A percentile compares a stretch with the other conserved stretches of the same genome.
Evolutionary conservation across 352 stramenopile species (phyloP).

Genomic region (Globisporangium polare): DNA sequence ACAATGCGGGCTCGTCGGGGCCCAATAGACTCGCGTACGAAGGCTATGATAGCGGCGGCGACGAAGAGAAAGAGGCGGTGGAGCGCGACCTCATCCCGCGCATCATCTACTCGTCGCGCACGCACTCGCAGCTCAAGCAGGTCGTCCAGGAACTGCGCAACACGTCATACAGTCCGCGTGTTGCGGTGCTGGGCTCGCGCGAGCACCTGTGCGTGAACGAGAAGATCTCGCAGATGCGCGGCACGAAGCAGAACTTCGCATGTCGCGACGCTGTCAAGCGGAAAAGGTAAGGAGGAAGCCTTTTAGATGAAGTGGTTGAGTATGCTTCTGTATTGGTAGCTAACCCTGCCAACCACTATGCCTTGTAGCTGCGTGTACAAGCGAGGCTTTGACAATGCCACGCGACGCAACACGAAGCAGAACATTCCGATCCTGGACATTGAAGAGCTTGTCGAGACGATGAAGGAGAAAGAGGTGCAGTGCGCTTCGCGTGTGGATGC

Average conservation of each 20-base stretch:
- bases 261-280: constrained; percentile 86
- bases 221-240: constrained; percentile 86
- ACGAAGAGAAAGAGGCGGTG: constrained; percentile 19
- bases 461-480: constrained; percentile 71
- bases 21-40: constrained; percentile 44
- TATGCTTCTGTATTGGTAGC: neutral
- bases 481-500: neutral
- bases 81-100: constrained; percentile 58
- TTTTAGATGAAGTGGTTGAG: no score
- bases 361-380: constrained; percentile 66
- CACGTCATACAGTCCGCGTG: constrained; percentile 89
- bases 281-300: constrained; percentile 81
- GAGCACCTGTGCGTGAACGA: constrained; percentile 98
- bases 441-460: constrained; percentile 94
- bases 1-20: constrained; percentile 1
- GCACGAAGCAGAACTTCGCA: constrained; percentile 83
- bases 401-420: constrained; percentile 42
- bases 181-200: constrained; percentile 91
- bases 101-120: constrained; percentile 98
- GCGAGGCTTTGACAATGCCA: constrained; percentile 64
- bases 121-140: constrained; percentile 98
- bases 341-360: neutral
- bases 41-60: constrained; percentile 25
- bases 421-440: constrained; percentile 95
- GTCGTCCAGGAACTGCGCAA: constrained; percentile 96